Conservation (phyloP, 805 yeast species). For the Kodamaea sagamina region DNA sequence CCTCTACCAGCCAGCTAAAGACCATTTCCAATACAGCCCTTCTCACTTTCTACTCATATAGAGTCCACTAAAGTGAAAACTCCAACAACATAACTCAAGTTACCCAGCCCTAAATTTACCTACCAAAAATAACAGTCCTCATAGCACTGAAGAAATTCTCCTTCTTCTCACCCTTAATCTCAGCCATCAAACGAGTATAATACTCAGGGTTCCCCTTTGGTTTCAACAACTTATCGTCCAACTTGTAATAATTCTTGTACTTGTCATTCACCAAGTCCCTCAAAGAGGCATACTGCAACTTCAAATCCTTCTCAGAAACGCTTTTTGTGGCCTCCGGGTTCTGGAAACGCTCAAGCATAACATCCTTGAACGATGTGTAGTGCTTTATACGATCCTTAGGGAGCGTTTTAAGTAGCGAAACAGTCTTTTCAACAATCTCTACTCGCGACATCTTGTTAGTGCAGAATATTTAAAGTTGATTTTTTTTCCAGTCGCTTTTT, state of each 20-base stretch:
- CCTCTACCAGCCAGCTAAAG: too few species aligned
- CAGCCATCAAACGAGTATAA: conserved; percentile 68
- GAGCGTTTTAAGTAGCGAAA: conserved; percentile 57
- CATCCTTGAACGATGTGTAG: conserved; percentile 66
- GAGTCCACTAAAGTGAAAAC: too few species aligned
- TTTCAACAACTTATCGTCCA: conserved; percentile 62
- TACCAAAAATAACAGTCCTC: conserved; percentile 77
- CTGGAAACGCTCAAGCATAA: conserved; percentile 52
- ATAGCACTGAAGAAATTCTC: conserved; percentile 67
- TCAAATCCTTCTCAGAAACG: conserved; percentile 51
- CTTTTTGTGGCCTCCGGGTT: conserved; percentile 34
- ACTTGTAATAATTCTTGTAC: conserved; percentile 61
- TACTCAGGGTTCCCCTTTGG: conserved; percentile 89
- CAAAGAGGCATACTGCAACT: conserved; percentile 61
- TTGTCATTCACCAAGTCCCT: conserved; percentile 60
- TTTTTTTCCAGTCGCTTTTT: conserved; percentile 7
- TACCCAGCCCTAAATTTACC: conserved; percentile 32
- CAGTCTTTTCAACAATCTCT: conserved; percentile 58
- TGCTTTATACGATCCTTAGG: conserved; percentile 73
- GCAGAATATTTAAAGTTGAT: conserved; percentile 1
- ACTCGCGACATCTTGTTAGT: conserved; percentile 27
- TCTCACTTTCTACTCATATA: too few species aligned
- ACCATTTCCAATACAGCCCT: too few species aligned
- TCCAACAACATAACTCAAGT: too few species aligned
- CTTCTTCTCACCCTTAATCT: conserved; percentile 68